Evolutionary conservation across 345 rosid species (phyloP).

Genomic region (Dovyalis caffra): DNA sequence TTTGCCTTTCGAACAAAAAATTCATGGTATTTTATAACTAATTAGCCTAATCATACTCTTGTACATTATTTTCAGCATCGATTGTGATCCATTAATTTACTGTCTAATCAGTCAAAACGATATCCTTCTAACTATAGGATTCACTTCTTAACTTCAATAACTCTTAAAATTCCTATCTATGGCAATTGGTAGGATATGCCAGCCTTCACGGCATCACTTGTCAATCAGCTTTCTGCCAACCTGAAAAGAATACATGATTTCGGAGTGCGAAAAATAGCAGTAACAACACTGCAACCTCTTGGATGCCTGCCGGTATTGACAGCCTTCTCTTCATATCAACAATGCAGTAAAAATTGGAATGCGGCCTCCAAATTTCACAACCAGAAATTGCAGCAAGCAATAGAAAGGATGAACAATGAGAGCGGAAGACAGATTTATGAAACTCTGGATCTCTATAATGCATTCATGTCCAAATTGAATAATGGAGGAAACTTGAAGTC

Average conservation of each 20-base stretch:
- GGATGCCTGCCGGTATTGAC: constrained; percentile 39
- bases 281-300: constrained; percentile 24
- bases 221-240: constrained; percentile 25
- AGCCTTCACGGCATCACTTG: constrained; percentile 9
- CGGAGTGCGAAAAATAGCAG: constrained; percentile 38
- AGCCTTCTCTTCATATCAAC: constrained; percentile 17
- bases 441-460: constrained; percentile 30
- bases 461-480: constrained; percentile 32
- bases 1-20: no score
- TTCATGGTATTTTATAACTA: no score
- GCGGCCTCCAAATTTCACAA: constrained; percentile 31
- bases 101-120: not conserved
- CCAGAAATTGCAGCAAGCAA: constrained; percentile 9
- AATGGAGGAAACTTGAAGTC: constrained; percentile 21
- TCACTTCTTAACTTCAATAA: no score
- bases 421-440: not conserved
- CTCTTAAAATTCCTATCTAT: no score
- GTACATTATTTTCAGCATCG: not conserved
- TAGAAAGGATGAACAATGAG: constrained; percentile 21
- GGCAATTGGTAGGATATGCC: constrained; percentile 27
- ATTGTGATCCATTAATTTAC: not conserved
- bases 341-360: constrained; percentile 30
- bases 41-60: no score
- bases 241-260: constrained; percentile 25
- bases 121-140: no score